Base-by-base conservation (phyloP, 495 filamentous ascomycete species). In the Penicillium dipodomyicola region DNA sequence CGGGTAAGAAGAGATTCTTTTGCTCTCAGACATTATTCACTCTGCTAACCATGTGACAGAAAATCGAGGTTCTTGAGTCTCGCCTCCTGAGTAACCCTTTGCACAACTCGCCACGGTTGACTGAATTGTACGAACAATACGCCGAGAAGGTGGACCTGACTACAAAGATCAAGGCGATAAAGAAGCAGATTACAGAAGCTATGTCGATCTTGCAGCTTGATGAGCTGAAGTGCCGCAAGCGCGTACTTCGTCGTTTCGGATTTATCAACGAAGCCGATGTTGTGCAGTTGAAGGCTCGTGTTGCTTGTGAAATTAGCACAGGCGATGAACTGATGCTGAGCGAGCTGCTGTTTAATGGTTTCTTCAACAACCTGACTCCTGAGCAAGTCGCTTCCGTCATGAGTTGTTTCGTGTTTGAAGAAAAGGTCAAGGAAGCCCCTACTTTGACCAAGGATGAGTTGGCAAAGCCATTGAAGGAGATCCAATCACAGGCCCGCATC, bases 31-130 rank as follows among this genome's bases (percentile, higher is more conserved):
- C 17, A 35, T 49, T 3, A 37, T 39, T 23, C 22, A 29, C 30
- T 0, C 14, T 29, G 25, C 62, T 61, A 56, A 63, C 60, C 45
- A 14, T 25, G 40, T 23, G 19, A 48, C 51, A 86, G 81, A 97
- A 96, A 84, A 96, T 97, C 56, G 95, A 98, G 68, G 89, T 96
- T 25, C 82, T 97, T 7, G 95, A 98, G 69, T 90, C 92, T n/a
- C 84, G 87, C 27, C 76, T 98, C n/a, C 72, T 96, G 6, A 74
- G 86, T 12, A 96, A 96, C 63, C 91, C 93, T 14, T 80, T 98
- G 27, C 91, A 97, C 71, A 88, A 91, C 59, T 96, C 92, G 5
- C 88, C 91, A 3, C 80, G 91, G 12, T 76, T 98, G 32, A 79
- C 85, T 3, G 85, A 87, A 39, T 77, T 97, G 12, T 98, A 91